These are phyloP conservation scores for Lipomyces kockii DNA, from an alignment of 805 yeast genomes.

Conservation along the genomic window DNA sequence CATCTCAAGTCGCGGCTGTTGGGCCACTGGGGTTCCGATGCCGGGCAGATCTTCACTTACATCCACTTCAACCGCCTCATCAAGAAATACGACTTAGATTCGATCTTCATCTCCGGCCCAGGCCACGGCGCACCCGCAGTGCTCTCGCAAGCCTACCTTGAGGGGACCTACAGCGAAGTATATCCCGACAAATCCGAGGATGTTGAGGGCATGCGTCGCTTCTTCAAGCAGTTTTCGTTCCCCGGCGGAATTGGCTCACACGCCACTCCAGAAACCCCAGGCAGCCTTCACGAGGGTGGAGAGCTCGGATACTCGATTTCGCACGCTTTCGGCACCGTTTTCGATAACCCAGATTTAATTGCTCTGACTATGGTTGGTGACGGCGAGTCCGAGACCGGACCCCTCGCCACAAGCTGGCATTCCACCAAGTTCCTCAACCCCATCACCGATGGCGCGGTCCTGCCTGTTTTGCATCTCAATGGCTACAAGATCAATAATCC, in stretches of 20 bases:
- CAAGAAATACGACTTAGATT: slow-evolving; percentile 11
- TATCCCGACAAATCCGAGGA: slow-evolving; percentile 12
- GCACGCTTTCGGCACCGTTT: slow-evolving; percentile 12
- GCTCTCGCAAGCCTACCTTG: slow-evolving; percentile 13
- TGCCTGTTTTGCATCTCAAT: slow-evolving; percentile 12
- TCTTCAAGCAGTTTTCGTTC: slow-evolving; percentile 13
- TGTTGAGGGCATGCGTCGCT: slow-evolving; percentile 9
- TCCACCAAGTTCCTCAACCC: slow-evolving; percentile 12
- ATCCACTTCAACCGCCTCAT: slow-evolving; percentile 13
- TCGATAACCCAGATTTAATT: slow-evolving; percentile 11
- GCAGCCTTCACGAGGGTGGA: slow-evolving; percentile 14
- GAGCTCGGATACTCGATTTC: slow-evolving; percentile 15
- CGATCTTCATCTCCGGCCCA: slow-evolving; percentile 10
- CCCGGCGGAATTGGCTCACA: slow-evolving; percentile 15
- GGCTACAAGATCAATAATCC: slow-evolving; percentile 14
- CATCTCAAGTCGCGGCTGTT: slow-evolving; percentile 9
- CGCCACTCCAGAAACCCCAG: slow-evolving; percentile 15
- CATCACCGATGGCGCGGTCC: slow-evolving; percentile 15
- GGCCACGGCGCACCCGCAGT: slow-evolving; percentile 17
- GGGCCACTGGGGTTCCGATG: slow-evolving; percentile 16
- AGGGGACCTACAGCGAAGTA: slow-evolving; percentile 11
- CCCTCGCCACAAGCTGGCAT: slow-evolving; percentile 13
- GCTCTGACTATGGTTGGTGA: slow-evolving; percentile 13
- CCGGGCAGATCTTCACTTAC: slow-evolving; percentile 16
- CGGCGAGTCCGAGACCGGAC: slow-evolving; percentile 17